Evolutionary conservation across 2,329 filamentous ascomycete genomes (phyloP).

Genomic region (Nigrospora oryzae): DNA sequence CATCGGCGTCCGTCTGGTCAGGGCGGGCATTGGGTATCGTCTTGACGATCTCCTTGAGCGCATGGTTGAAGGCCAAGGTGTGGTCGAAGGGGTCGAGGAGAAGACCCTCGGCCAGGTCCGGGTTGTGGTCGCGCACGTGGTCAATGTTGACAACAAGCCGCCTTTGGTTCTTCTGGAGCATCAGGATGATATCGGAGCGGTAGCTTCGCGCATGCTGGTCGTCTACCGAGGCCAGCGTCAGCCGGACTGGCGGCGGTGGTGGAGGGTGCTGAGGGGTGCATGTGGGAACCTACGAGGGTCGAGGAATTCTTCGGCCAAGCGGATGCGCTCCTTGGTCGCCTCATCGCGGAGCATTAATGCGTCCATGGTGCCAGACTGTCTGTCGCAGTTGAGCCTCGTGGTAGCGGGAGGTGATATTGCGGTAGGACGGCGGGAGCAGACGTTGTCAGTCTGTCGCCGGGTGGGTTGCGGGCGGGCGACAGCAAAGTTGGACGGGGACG

Average conservation of each 20-base stretch:
- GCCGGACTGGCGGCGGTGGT: too few relatives aligned
- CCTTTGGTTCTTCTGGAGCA: slow-evolving; percentile 60
- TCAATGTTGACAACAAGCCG: slow-evolving; percentile 71
- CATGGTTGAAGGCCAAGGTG: slow-evolving; percentile 78
- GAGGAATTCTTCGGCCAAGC: slow-evolving; percentile 83
- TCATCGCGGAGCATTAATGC: slow-evolving; percentile 73
- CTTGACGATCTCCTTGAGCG: slow-evolving; percentile 80
- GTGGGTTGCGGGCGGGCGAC: background rate
- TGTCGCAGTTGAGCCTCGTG: background rate
- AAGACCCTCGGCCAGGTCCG: slow-evolving; percentile 70
- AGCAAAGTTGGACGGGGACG: background rate
- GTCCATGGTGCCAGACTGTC: slow-evolving; percentile 49
- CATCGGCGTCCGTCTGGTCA: slow-evolving; percentile 69
- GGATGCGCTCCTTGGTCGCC: slow-evolving; percentile 73
- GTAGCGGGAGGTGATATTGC: background rate
- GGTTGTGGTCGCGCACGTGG: slow-evolving; percentile 80
- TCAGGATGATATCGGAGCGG: slow-evolving; percentile 76
- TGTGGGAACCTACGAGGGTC: slow-evolving; percentile 65
- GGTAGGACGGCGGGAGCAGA: too few relatives aligned
- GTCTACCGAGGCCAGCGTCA: slow-evolving; percentile 22
- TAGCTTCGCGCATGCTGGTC: slow-evolving; percentile 61
- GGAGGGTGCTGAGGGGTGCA: background rate
- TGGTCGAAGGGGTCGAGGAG: slow-evolving; percentile 85
- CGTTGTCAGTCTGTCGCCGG: background rate
- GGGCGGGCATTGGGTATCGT: slow-evolving; percentile 68